Evolutionary conservation across 225 moss, liverwort and hornwort species (phyloP).

Genomic region (Bryum argenteum): DNA sequence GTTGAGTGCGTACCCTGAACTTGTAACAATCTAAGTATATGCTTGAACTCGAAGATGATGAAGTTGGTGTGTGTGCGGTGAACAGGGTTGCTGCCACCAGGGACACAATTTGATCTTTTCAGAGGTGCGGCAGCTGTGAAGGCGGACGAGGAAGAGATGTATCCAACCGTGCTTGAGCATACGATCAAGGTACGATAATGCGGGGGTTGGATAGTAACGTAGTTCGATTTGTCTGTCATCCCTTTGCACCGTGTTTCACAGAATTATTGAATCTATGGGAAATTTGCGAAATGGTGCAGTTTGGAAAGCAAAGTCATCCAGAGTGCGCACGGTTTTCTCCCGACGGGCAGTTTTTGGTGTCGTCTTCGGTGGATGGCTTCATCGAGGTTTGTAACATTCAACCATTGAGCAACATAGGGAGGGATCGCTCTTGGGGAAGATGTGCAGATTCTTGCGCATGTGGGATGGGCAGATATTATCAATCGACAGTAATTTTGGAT

Average conservation of each 20-base stretch:
- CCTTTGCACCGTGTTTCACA: too few relatives aligned
- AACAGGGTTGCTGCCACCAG: constrained; percentile 91
- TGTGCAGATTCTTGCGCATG: too few relatives aligned
- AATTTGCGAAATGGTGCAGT: constrained; percentile 50
- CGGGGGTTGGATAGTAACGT: background rate
- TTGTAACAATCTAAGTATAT: background rate
- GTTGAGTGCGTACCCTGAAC: background rate
- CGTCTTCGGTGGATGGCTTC: constrained; percentile 95
- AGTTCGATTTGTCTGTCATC: background rate
- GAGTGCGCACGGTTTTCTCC: constrained; percentile 97
- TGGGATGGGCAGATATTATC: too few relatives aligned
- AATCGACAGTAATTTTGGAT: background rate
- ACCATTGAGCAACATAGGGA: background rate
- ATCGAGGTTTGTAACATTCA: constrained; percentile 72
- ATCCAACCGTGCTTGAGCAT: constrained; percentile 86
- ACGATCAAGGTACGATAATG: constrained; percentile 73
- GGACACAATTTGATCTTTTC: constrained; percentile 96
- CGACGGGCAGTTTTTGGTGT: constrained; percentile 94
- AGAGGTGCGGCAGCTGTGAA: constrained; percentile 98
- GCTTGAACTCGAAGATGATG: background rate
- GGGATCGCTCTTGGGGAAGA: constrained; percentile 3
- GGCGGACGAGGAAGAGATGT: constrained; percentile 95
- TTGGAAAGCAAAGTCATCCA: constrained; percentile 98
- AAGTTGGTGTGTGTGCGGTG: constrained; percentile 9
- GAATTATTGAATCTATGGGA: constrained; percentile 1